These are phyloP conservation scores for Neurospora discreta DNA, from an alignment of 495 filamentous ascomycete species.

Conservation along the genomic window DNA sequence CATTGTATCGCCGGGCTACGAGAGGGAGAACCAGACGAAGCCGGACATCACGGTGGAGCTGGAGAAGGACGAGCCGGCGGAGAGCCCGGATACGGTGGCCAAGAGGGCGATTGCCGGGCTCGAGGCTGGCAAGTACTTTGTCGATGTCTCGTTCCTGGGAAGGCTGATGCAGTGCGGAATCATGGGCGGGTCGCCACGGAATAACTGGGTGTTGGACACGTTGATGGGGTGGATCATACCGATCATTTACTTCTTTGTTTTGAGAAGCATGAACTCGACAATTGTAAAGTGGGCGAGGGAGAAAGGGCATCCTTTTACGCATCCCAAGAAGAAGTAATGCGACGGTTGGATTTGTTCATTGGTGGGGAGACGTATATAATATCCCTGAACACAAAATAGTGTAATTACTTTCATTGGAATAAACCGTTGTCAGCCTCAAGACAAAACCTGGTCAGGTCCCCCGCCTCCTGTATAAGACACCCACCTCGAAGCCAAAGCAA, in stretches of 20 bases:
- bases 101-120: constrained; percentile 54
- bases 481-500: background rate
- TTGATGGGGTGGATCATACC: constrained; percentile 44
- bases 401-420: background rate
- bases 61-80: constrained; percentile 70
- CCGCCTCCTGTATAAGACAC: background rate
- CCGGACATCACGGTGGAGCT: constrained; percentile 69
- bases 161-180: constrained; percentile 51
- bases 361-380: background rate
- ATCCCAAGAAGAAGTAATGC: constrained; percentile 15
- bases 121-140: constrained; percentile 68
- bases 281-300: constrained; percentile 47
- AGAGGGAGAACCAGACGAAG: constrained; percentile 69
- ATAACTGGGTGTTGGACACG: constrained; percentile 51
- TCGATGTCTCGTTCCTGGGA: constrained; percentile 61
- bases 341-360: background rate
- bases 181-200: constrained; percentile 46
- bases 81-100: constrained; percentile 71
- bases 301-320: constrained; percentile 41
- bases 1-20: constrained; percentile 65
- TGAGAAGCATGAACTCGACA: constrained; percentile 46
- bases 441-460: background rate
- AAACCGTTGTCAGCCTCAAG: background rate
- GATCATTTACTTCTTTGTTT: constrained; percentile 51
- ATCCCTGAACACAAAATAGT: background rate